Percentiles rank a stretch among this genome's conserved stretches.
Evolutionary conservation across 306 rosid genomes (phyloP).

Genomic region (Parietaria judaica): DNA sequence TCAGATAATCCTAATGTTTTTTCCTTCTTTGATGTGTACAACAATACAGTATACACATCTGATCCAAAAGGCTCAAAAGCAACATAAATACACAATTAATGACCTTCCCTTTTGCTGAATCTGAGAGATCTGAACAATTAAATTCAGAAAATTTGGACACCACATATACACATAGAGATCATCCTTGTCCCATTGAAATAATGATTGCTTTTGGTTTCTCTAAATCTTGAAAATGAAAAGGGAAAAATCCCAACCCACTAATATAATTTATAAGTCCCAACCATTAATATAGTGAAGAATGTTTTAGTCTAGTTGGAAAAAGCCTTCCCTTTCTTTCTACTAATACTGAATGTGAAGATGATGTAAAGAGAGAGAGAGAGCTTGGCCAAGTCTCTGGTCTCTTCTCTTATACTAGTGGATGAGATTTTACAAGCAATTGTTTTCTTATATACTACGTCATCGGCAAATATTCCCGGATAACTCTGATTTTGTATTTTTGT

Average conservation of each 20-base stretch:
- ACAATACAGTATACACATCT: too few species aligned
- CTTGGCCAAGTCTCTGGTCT: conserved; percentile 2
- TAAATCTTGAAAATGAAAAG: neutral
- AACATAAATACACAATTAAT: neutral
- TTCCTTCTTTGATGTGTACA: too few species aligned
- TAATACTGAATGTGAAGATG: conserved; percentile 2
- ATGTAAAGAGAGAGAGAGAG: conserved; percentile 9
- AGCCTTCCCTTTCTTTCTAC: conserved; percentile 3
- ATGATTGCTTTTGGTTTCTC: neutral
- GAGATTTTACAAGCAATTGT: neutral
- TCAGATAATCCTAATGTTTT: too few species aligned
- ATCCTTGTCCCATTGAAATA: neutral
- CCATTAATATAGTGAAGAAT: conserved; percentile 6
- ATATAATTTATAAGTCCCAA: neutral
- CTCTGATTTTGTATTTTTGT: too few species aligned
- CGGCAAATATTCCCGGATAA: too few species aligned
- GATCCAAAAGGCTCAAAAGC: neutral
- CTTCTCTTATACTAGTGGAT: conserved; percentile 16
- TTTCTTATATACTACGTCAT: too few species aligned
- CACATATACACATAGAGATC: neutral
- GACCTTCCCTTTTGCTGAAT: neutral
- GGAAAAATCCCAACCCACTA: neutral
- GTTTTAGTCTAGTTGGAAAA: conserved; percentile 1
- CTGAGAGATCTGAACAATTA: neutral
- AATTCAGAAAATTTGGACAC: neutral